Conservation (phyloP, 2,329 filamentous ascomycete species). For the Thelonectria olida region DNA sequence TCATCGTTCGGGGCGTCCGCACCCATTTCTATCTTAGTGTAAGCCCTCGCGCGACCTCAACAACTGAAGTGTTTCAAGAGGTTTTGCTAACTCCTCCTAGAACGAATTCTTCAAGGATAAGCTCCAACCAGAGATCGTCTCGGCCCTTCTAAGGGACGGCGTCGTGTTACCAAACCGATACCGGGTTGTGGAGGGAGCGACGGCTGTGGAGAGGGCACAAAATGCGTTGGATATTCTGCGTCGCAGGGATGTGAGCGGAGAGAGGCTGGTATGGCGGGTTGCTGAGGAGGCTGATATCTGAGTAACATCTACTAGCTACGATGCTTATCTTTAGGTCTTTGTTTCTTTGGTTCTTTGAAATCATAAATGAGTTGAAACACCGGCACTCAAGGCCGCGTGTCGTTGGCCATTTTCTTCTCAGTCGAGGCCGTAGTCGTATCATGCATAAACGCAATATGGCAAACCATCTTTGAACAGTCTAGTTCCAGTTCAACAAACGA, state of each 20-base stretch:
- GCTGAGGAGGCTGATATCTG: constrained; percentile 16
- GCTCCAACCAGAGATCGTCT: constrained; percentile 64
- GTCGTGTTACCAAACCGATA: constrained; percentile 53
- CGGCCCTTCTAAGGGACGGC: constrained; percentile 52
- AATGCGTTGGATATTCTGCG: constrained; percentile 49
- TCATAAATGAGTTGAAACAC: too few relatives aligned
- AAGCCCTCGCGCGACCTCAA: constrained; percentile 12
- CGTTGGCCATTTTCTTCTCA: too few relatives aligned
- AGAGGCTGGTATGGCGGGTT: constrained; percentile 51
- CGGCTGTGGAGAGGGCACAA: constrained; percentile 49
- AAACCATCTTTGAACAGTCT: too few relatives aligned
- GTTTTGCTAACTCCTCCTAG: constrained; percentile 44
- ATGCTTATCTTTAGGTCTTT: too few relatives aligned
- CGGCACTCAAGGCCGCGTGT: too few relatives aligned
- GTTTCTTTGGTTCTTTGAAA: too few relatives aligned
- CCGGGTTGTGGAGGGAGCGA: constrained; percentile 52
- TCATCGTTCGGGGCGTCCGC: constrained; percentile 61
- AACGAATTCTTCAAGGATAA: constrained; percentile 65
- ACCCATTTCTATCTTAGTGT: constrained; percentile 43
- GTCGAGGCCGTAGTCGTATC: too few relatives aligned
- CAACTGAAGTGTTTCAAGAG: not conserved
- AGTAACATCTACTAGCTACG: too few relatives aligned
- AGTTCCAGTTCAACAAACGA: too few relatives aligned
- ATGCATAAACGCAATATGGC: too few relatives aligned
- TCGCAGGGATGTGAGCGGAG: constrained; percentile 50